phyloP scores from a whole-genome alignment of 1,139 yeast species.

The Magnusiomyces paraingens region DNA sequence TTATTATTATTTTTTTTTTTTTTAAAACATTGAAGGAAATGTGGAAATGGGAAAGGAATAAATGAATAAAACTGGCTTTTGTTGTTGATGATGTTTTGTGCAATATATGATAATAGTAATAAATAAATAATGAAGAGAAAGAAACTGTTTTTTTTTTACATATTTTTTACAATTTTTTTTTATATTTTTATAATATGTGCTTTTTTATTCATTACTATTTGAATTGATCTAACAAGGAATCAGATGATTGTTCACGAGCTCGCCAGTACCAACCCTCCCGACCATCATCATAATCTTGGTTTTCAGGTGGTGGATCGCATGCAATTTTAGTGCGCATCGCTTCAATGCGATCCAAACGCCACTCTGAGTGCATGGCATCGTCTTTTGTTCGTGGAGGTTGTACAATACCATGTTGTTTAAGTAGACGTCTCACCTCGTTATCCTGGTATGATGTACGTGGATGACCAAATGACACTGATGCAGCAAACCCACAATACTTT shows the following conservation, averaged over 20 bases:
- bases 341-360: conserved; percentile 16
- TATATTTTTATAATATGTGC: background rate
- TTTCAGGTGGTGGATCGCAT: conserved; percentile 24
- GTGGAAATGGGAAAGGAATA: background rate
- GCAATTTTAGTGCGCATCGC: conserved; percentile 23
- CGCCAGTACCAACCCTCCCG: conserved; percentile 32
- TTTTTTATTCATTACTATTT: background rate
- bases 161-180: background rate
- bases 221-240: background rate
- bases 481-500: conserved; percentile 29
- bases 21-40: too few relatives aligned
- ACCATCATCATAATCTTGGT: conserved; percentile 25
- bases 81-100: background rate
- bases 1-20: background rate
- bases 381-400: conserved; percentile 7
- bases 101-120: background rate
- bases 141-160: too few relatives aligned
- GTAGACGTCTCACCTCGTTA: conserved; percentile 7
- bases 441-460: conserved; percentile 21
- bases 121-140: too few relatives aligned
- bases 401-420: conserved; percentile 11
- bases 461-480: conserved; percentile 27
- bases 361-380: conserved; percentile 14
- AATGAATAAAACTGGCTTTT: background rate
- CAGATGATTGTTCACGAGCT: conserved; percentile 16